Evolutionary conservation across 2,329 filamentous ascomycete species (phyloP).

Genomic region (Aspergillus fumigatus): DNA sequence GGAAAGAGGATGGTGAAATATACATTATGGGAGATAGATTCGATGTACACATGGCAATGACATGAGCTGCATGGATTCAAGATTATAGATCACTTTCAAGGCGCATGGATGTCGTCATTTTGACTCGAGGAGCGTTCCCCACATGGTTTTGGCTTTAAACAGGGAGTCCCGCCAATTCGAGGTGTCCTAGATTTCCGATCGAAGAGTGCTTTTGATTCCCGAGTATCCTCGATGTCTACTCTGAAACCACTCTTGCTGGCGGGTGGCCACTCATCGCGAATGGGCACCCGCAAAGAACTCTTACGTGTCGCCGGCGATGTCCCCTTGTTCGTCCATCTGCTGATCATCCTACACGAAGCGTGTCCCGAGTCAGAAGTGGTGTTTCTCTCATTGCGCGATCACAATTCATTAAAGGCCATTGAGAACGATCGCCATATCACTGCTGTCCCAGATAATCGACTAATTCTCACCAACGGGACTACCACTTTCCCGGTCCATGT

Average conservation of each 20-base stretch:
- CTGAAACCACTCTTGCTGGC: conserved; percentile 29
- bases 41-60: background rate
- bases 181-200: no score
- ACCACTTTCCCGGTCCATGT: background rate
- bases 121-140: background rate
- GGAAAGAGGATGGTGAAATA: background rate
- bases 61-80: background rate
- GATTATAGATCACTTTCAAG: background rate
- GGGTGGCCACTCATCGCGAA: conserved; percentile 28
- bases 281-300: conserved; percentile 29
- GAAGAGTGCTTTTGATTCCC: no score
- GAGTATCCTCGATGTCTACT: background rate
- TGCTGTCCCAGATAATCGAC: background rate
- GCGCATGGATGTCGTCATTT: background rate
- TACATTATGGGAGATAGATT: background rate
- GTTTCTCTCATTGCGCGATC: conserved; percentile 15
- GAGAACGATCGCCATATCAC: background rate
- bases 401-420: background rate
- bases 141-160: background rate
- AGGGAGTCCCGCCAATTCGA: background rate
- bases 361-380: background rate
- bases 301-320: conserved; percentile 23
- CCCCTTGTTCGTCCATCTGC: conserved; percentile 25
- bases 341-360: background rate
- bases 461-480: background rate